Evolutionary conservation across 768 basidiomycete species (phyloP), one percentile per base, ranked within the genome.

Genomic region (Kwoniella bestiolae): DNA sequence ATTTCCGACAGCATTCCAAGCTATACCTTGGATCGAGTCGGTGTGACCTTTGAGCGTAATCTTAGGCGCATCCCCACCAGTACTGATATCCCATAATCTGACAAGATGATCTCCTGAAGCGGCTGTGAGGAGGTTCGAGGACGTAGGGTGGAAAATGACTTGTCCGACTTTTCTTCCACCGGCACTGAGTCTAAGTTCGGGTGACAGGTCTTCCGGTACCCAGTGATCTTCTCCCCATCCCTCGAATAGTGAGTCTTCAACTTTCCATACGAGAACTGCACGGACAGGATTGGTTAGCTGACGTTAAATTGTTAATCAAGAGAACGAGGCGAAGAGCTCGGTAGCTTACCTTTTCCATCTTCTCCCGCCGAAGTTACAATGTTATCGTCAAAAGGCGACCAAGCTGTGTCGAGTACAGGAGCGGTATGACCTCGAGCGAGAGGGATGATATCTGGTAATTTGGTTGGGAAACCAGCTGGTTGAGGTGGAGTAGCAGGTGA

Each of bases 351-450:
- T 75, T 94, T 93, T 46, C 94, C 93, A 79, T 99, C 96, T 80
- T 99, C 95, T 52, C 90, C 93, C 16, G 86, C 92, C 0, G 92
- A 94, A 1, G 91, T 95, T 71, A 96, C 90, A 74, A 95, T 84
- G 5, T 86, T 84, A 82, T 98, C 95, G 76, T 94, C 89, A 80
- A 95, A 92, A 0, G 94, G 94, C 0, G 91, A 92, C 93, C 94
- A 98, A 76, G 91, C 91, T 0, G 95, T 98, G 82, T 98, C 95
- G 38, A 98, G 90, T 28, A 82, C 81, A 6, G 83, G 80, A 0
- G 78, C 83, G 14, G 82, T 79, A 69, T 84, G 84, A 31, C 89
- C 91, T 60, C 95, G 89, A 18, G 92, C 92, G 60, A 98, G 86
- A 0, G 96, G 96, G 44, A 97, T 85, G 68, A 90, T 87, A 78